Conservation (phyloP, 345 rosid species). For the Adansonia digitata region DNA sequence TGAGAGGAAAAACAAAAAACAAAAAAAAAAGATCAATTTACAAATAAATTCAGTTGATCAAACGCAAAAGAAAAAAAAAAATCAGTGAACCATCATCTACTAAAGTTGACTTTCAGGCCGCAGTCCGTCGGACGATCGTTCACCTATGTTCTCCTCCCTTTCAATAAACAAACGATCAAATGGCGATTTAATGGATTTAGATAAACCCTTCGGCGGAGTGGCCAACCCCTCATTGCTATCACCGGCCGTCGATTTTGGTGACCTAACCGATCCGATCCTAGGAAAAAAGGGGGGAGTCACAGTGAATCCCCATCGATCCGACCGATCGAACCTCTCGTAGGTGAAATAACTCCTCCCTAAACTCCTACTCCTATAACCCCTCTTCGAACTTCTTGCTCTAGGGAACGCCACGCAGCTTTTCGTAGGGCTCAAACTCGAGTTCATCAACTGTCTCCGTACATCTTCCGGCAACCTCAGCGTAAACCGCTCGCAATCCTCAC, state of each 20-base stretch:
- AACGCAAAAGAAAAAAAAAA: not conserved
- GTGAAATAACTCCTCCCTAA: conserved; percentile 26
- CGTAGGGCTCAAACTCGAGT: conserved; percentile 26
- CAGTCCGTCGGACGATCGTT: conserved; percentile 40
- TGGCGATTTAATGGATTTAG: conserved; percentile 34
- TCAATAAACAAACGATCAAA: conserved; percentile 30
- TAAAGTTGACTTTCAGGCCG: conserved; percentile 36
- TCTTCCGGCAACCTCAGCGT: conserved; percentile 71
- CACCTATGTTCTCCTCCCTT: conserved; percentile 29
- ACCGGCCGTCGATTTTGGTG: conserved; percentile 11
- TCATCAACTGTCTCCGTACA: conserved; percentile 40
- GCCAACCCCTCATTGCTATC: conserved; percentile 23
- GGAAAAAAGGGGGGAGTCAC: conserved; percentile 38
- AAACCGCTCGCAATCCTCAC: conserved; percentile 57
- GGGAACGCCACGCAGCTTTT: conserved; percentile 52
- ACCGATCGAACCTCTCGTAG: conserved; percentile 41
- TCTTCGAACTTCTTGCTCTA: conserved; percentile 46
- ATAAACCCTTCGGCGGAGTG: conserved; percentile 30
- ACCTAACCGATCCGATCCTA: conserved; percentile 26
- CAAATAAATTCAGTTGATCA: conserved; percentile 7
- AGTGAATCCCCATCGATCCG: conserved; percentile 27
- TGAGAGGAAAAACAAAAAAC: not conserved
- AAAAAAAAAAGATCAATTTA: not conserved
- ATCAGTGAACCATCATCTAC: not conserved
- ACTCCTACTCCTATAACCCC: conserved; percentile 53